Conservation (phyloP, 805 yeast species). For the fission yeast (Schizosaccharomyces pombe) region ASM294v3 CU329670.1:1711001-1711500, state of each 20-base stretch:
- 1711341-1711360: conserved; percentile 90
- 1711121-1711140: conserved; percentile 1
- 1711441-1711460: conserved; percentile 90
- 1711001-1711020: conserved; percentile 80
- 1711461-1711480: conserved; percentile 75
- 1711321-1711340: conserved; percentile 76
- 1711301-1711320: conserved; percentile 97
- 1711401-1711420: conserved; percentile 96
- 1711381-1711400: conserved; percentile 93
- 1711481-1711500: conserved; percentile 98
- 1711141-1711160: background rate
- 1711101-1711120: background rate
- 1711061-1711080: conserved; percentile 1
- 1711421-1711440: conserved; percentile 99
- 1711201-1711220: conserved; percentile 4
- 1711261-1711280: conserved; percentile 99
- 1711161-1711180: background rate
- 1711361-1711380: conserved; percentile 94
- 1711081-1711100: conserved; percentile 20
- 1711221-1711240: conserved; percentile 5
- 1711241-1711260: conserved; percentile 6
- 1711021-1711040: conserved; percentile 99
- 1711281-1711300: conserved; percentile 99
- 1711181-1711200: conserved; percentile 2
- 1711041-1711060: conserved; percentile 86